Base-by-base conservation (phyloP, 2,329 filamentous ascomycete species). In the Botrytis fabae region DNA sequence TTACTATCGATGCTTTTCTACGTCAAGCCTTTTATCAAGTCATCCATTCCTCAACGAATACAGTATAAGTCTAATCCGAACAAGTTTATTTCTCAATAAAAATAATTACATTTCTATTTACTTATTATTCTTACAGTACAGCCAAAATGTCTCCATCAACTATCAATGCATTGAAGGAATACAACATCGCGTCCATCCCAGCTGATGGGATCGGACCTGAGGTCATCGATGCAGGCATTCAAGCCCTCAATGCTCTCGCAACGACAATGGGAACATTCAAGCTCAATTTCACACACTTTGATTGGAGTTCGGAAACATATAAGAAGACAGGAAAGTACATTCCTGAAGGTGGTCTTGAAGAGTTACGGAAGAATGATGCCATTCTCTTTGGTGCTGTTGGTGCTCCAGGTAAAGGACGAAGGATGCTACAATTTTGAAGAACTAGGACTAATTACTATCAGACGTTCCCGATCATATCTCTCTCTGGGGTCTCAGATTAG, bases 401-500 rank as follows among this genome's bases (percentile, higher is more conserved):
- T 25, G 87, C 84, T 78, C 87, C 87, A 70, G 83, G 85, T 86
- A 82, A 63, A 51, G 25, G 22, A 63, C 12, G 38, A 48, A 2
- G 10, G 12, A 62, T 16, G 9, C 1, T 5, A 25, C 2, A 38
- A n/a, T 42, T 32, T 51, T 18, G 71, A 57, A n/a, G 2, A 3
- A 28, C 51, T 28, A 32, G n/a, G 9, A 28, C 51, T 57, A 57
- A 57, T 2, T 14, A 57, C 14, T 16, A 57, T 57, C 84, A 81
- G 85, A 89, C 69, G 88, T 91, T 0, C 89, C 90, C 0, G 90
- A 91, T 76, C 89, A 91, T 76, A 89, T 91, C 76, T 90, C 88
- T 0, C 86, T 92, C 32, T 91, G 90, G 90, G 84, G 85, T 42
- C 83, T 92, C 22, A 87, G 89, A 48, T 83, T 92, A 2, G 88